Evolutionary conservation across 352 stramenopile genomes (phyloP), one percentile per base, ranked within the genome.

Genomic region (Pythium sp.): DNA sequence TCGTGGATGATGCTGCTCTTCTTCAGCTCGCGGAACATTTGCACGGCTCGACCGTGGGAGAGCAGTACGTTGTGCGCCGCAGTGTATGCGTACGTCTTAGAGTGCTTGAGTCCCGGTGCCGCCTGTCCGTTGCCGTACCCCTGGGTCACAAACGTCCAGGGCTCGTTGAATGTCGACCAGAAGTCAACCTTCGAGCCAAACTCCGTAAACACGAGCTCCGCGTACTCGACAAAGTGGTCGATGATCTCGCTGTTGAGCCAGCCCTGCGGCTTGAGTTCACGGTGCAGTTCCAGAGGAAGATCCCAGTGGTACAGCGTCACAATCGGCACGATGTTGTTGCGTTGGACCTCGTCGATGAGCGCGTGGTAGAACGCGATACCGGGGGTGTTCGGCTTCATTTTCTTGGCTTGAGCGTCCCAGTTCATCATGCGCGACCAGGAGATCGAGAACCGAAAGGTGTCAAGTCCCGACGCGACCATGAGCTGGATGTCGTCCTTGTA

Each of bases 271-370:
- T 65, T 64, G 43, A 95, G 89, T 30, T 90, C 72, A 14, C 90
- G 83, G 70, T 98, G 78, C 9, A 99, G 72, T 38, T 79, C 73
- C 28, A 94, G 75, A 8, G 97, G 97, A 14, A 99, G 68, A 76
- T 99, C 97, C 95, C 95, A 99, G 80, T 99, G 97, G 73, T 98
- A 99, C n/a, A 99, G 72, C 12, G 95, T 99, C 22, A 98, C 70
- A 41, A 97, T 88, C n/a, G 97, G 94, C 55, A 87, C 79, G 61
- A 99, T 96, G 66, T 84, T 78, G 59, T 83, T 75, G 2, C 59
- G 71, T 6, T 84, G 53, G 3, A 99, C 77, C 34, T 81, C 74
- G 73, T 98, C 87, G 64, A 98, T 90, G 0, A 99, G 49, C 18
- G 80, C 70, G 72, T 97, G 90, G 81, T 99, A 99, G 82, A 98